Evolutionary conservation across 2,329 filamentous ascomycete genomes (phyloP).

Genomic region (Microdochium nivale): DNA sequence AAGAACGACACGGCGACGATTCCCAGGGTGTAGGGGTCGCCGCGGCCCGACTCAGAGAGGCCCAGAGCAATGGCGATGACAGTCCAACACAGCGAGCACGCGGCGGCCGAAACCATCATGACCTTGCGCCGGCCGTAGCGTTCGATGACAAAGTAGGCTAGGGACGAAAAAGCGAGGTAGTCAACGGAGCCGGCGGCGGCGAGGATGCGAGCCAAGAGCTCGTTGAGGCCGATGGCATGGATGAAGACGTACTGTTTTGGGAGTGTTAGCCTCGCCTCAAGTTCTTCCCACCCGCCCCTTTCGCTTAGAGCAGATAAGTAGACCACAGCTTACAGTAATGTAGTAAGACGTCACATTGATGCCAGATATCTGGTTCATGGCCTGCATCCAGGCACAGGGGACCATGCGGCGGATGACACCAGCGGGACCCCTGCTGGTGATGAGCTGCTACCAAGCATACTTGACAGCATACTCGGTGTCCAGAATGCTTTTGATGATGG

Average conservation of each 20-base stretch:
- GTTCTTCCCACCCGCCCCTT: no score
- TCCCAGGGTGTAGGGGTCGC: slow-evolving; percentile 6
- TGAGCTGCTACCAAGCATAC: neutral
- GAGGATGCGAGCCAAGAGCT: slow-evolving; percentile 20
- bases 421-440: neutral
- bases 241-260: slow-evolving; percentile 7
- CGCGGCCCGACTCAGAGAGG: slow-evolving; percentile 2
- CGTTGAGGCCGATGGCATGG: slow-evolving; percentile 15
- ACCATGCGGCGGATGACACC: slow-evolving; percentile 3
- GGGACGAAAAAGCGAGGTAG: slow-evolving; percentile 1
- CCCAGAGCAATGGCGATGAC: slow-evolving; percentile 33
- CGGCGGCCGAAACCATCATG: neutral
- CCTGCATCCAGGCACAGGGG: slow-evolving; percentile 9
- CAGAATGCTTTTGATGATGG: slow-evolving; percentile 12
- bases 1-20: slow-evolving; percentile 9
- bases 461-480: neutral
- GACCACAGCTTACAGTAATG: slow-evolving; percentile 12
- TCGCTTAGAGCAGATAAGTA: no score
- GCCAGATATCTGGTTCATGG: slow-evolving; percentile 12
- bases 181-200: slow-evolving; percentile 20
- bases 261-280: no score
- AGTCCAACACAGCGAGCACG: neutral
- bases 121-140: neutral
- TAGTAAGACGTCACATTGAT: slow-evolving; percentile 24
- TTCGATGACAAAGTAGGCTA: neutral